phyloP scores from a whole-genome alignment of 768 basidiomycete genomes.

The Collybiopsis confluens region DNA sequence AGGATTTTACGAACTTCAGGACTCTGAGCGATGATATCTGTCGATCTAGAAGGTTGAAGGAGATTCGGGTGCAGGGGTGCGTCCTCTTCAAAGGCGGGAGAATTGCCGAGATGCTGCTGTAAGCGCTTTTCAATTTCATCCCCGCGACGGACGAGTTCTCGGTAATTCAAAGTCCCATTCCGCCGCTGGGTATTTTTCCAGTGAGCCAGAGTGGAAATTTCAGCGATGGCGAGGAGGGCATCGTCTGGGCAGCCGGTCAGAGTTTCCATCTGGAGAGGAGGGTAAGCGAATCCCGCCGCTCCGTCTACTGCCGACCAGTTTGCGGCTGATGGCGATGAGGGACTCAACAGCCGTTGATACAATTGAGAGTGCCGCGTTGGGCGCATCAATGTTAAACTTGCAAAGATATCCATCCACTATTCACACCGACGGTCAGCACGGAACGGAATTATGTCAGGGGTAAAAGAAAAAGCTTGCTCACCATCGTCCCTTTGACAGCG shows the following conservation, averaged over 20 bases:
- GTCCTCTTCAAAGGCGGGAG: conserved; percentile 27
- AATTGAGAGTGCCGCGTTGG: conserved; percentile 63
- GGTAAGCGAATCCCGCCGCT: conserved; percentile 27
- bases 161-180: conserved; percentile 65
- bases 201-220: conserved; percentile 65
- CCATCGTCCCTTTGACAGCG: conserved; percentile 69
- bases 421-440: conserved; percentile 8
- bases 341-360: conserved; percentile 63
- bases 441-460: conserved; percentile 13
- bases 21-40: conserved; percentile 25
- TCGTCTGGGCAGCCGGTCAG: conserved; percentile 79
- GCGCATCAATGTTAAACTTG: conserved; percentile 55
- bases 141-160: conserved; percentile 72
- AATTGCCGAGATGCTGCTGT: conserved; percentile 35
- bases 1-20: conserved; percentile 47
- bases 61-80: conserved; percentile 39
- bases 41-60: conserved; percentile 19
- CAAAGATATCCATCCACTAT: conserved; percentile 80
- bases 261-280: conserved; percentile 55
- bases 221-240: conserved; percentile 70
- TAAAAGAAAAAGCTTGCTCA: conserved; percentile 32
- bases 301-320: conserved; percentile 43
- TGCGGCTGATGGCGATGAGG: too few relatives aligned
- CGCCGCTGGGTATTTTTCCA: conserved; percentile 69
- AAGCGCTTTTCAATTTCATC: conserved; percentile 67